Base-by-base conservation (phyloP, 2,329 filamentous ascomycete species). In the Colletotrichum sp. region DNA sequence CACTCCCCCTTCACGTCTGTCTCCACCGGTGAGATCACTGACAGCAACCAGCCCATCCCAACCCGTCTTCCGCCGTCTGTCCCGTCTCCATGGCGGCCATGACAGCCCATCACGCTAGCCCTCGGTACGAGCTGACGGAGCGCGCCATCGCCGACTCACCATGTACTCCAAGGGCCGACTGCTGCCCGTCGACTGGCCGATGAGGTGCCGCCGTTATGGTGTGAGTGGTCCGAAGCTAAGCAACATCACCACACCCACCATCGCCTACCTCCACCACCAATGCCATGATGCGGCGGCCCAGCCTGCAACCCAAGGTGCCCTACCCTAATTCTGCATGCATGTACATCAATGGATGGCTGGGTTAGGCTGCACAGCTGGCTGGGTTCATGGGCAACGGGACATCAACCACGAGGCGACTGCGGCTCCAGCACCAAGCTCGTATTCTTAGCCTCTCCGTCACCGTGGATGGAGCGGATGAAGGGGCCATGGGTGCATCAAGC, bases 381-480 rank as follows among this genome's bases (percentile, higher is more conserved):
- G 44, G 26, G 62, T 44, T 2, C 64, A 32, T 65, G 44, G 44
- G 10, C 34, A 69, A 65, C 59, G 13, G 44, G 59, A 66, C 24
- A 26, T 73, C 70, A 73, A 69, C 70, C 69, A 69, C 32, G 16
- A 68, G 39, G 69, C 57, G 44, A 30, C 69, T 64, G 57, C 57
- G 69, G 57, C 64, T 49, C 64, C 24, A 59, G 55, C n/a, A 59
- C 24, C 49, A 52, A 52, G 55, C 69, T 76, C 69, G 69, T 69
- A 57, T 64, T 69, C 63, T 26, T 52, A 55, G 59, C 39, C 16
- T 26, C 32, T 16, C 69, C 60, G 32, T 26, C 69, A 18, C 21
- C 55, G 21, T 62, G 57, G 65, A 64, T 32, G 57, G 15, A 39
- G 24, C 34, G 32, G 44, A 63, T 76, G 87, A 84, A 57, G 80